Evolutionary conservation across 805 yeast genomes (phyloP).

Genomic region (Kregervanrija fluxuum): DNA sequence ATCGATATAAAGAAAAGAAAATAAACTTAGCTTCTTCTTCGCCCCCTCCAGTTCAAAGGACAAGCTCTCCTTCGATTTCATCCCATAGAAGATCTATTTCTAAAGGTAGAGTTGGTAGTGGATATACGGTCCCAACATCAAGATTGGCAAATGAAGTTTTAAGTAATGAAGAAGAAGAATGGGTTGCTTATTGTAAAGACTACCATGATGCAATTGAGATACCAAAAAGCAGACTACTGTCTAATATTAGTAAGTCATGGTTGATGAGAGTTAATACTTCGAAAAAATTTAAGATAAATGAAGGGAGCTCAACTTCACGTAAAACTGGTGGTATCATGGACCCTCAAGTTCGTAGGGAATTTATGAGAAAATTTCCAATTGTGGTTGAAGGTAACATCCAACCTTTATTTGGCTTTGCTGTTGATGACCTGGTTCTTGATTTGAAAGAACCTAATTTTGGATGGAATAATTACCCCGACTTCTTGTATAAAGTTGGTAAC

Average conservation of each 20-base stretch:
- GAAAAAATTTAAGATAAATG: constrained; percentile 1
- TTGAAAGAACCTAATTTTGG: constrained; percentile 49
- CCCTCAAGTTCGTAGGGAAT: constrained; percentile 20
- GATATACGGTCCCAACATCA: constrained; percentile 6
- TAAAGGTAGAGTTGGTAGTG: not conserved
- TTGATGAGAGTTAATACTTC: constrained; percentile 17
- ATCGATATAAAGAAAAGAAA: not conserved
- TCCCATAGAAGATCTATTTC: not conserved
- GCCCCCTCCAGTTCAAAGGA: not conserved
- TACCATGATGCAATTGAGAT: constrained; percentile 17
- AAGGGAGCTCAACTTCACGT: constrained; percentile 4
- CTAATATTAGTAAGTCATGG: constrained; percentile 28
- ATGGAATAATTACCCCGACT: constrained; percentile 37
- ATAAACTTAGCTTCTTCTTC: not conserved
- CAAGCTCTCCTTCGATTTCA: constrained; percentile 3
- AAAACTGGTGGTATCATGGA: constrained; percentile 15
- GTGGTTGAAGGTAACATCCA: constrained; percentile 32
- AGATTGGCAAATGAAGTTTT: constrained; percentile 14
- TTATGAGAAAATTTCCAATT: constrained; percentile 23
- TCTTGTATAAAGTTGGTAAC: constrained; percentile 34
- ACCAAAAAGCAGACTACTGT: constrained; percentile 21
- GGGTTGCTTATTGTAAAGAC: constrained; percentile 15
- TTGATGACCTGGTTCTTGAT: constrained; percentile 42
- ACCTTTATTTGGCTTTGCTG: constrained; percentile 43
- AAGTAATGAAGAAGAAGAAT: constrained; percentile 18